A percentile compares a stretch with the other conserved stretches of the same genome.
phyloP scores from a whole-genome alignment of 2,329 filamentous ascomycete genomes.

The Calonectria henricotiae region DNA sequence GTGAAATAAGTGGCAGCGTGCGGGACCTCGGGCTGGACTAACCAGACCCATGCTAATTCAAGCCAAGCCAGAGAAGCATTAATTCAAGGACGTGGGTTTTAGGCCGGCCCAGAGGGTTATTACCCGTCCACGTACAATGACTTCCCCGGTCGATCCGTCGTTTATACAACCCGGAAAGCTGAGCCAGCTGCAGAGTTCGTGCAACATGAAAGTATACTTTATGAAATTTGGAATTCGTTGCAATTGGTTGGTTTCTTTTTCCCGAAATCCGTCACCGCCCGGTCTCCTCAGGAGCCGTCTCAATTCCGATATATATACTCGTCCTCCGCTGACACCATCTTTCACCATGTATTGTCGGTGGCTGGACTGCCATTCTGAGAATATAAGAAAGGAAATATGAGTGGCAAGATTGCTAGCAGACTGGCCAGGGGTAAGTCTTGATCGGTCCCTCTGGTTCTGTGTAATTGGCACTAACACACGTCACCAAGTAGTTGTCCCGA shows the following conservation, averaged over 20 bases:
- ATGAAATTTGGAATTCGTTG: background rate
- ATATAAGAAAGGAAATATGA: background rate
- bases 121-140: background rate
- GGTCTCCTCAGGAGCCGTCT: background rate
- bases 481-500: background rate
- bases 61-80: background rate
- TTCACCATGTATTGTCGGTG: background rate
- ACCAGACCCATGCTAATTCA: background rate
- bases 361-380: background rate
- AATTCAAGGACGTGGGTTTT: slow-evolving; percentile 11
- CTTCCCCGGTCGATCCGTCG: background rate
- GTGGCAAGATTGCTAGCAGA: slow-evolving; percentile 13
- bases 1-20: too few relatives aligned
- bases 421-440: slow-evolving; percentile 20
- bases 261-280: background rate
- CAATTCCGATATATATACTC: background rate
- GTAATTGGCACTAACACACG: background rate
- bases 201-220: background rate
- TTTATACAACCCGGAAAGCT: background rate
- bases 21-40: background rate
- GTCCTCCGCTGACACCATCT: background rate
- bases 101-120: slow-evolving; percentile 2
- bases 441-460: background rate
- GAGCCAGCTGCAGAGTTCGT: background rate
- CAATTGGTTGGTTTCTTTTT: background rate